These are phyloP conservation scores for Mycothermus thermophilus DNA, from an alignment of 495 filamentous ascomycete genomes.

Conservation along the genomic window DNA sequence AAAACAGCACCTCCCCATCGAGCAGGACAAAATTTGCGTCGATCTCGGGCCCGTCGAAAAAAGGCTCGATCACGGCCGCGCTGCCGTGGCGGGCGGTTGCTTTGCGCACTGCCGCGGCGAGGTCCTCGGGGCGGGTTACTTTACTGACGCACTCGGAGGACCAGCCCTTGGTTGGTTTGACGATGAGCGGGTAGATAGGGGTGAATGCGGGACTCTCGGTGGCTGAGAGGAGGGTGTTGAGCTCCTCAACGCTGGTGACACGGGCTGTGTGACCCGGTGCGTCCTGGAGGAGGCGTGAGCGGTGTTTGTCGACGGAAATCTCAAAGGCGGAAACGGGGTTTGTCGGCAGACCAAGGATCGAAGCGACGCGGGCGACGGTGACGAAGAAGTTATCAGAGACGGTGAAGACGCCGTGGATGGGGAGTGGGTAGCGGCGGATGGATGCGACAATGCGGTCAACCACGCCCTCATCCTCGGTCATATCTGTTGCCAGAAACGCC, in stretches of 20 bases:
- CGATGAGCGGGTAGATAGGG: slow-evolving; percentile 14
- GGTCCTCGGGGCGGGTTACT: slow-evolving; percentile 11
- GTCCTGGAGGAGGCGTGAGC: slow-evolving; percentile 25
- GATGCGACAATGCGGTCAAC: slow-evolving; percentile 21
- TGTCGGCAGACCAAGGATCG: slow-evolving; percentile 20
- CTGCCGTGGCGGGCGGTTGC: slow-evolving; percentile 16
- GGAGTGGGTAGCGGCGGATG: slow-evolving; percentile 19
- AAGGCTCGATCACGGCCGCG: slow-evolving; percentile 19
- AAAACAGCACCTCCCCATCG: slow-evolving; percentile 37
- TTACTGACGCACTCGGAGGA: slow-evolving; percentile 20
- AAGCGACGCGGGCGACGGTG: slow-evolving; percentile 20
- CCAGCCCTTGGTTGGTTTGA: slow-evolving; percentile 23
- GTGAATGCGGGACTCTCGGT: slow-evolving; percentile 2
- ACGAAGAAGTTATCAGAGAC: slow-evolving; percentile 28
- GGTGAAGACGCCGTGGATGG: slow-evolving; percentile 27
- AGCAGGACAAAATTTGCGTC: slow-evolving; percentile 39
- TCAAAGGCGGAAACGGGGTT: slow-evolving; percentile 24
- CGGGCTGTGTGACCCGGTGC: slow-evolving; percentile 12
- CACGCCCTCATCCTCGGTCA: slow-evolving; percentile 20
- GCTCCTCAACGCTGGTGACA: slow-evolving; percentile 9
- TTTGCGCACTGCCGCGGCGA: slow-evolving; percentile 12
- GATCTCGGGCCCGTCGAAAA: slow-evolving; percentile 35
- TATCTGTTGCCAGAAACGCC: slow-evolving; percentile 20
- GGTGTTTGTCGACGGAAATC: slow-evolving; percentile 30
- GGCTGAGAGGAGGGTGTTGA: slow-evolving; percentile 6